phyloP scores from a whole-genome alignment of 805 yeast genomes.

The Wickerhamomyces sydowiorum region DNA sequence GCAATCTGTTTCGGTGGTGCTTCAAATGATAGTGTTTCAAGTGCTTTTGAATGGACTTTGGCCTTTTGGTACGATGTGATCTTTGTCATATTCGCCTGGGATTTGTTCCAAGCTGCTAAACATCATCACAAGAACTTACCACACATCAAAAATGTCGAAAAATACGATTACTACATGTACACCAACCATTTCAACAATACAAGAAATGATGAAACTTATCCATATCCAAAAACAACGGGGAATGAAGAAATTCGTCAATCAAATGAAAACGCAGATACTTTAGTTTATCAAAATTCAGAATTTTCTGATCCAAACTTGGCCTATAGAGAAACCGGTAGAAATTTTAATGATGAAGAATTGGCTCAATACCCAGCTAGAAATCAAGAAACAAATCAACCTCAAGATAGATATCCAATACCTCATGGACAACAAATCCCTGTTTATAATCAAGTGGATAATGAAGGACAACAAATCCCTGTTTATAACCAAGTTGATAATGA shows the following conservation, averaged over 20 bases:
- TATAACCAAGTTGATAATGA: not conserved
- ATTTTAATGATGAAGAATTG: slow-evolving; percentile 19
- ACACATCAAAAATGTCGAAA: slow-evolving; percentile 18
- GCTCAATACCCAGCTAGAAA: slow-evolving; percentile 14
- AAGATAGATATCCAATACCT: slow-evolving; percentile 17
- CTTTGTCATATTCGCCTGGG: slow-evolving; percentile 58
- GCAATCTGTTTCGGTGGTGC: slow-evolving; percentile 64
- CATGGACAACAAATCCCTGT: slow-evolving; percentile 16
- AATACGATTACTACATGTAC: slow-evolving; percentile 18
- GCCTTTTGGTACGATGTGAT: slow-evolving; percentile 81
- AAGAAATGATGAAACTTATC: slow-evolving; percentile 1
- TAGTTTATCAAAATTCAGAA: not conserved
- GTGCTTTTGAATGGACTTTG: slow-evolving; percentile 73
- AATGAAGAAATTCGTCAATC: not conserved
- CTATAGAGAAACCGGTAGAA: slow-evolving; percentile 4
- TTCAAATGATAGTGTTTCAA: slow-evolving; percentile 25
- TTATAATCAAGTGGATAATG: not conserved
- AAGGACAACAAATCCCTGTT: slow-evolving; percentile 8
- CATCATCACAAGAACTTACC: slow-evolving; percentile 19
- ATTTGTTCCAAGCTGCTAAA: slow-evolving; percentile 60
- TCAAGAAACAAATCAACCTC: slow-evolving; percentile 4
- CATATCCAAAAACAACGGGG: not conserved
- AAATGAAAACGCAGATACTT: slow-evolving; percentile 4
- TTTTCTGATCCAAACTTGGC: not conserved
- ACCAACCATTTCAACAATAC: no score